These are phyloP conservation scores for Polyporus tsugae DNA, from an alignment of 1,284 basidiomycete genomes.

Conservation along the genomic window DNA sequence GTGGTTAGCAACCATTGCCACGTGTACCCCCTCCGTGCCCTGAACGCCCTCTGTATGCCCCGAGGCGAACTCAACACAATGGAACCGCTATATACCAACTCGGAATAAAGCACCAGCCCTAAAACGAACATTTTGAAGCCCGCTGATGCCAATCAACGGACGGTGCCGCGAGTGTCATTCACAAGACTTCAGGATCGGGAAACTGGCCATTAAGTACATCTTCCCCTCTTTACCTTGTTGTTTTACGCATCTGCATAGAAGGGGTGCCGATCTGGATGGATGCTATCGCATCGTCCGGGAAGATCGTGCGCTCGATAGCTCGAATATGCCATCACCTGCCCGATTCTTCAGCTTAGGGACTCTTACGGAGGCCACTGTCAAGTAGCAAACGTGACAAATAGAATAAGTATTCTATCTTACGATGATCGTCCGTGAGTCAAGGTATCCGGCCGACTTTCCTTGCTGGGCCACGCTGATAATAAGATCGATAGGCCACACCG, in stretches of 20 bases:
- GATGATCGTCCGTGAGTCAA: neutral
- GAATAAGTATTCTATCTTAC: neutral
- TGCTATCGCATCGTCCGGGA: neutral
- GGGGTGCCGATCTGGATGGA: neutral
- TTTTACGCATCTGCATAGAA: neutral
- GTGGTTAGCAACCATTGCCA: slow-evolving; percentile 2
- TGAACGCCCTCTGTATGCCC: neutral
- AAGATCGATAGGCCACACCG: neutral
- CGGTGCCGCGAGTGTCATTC: slow-evolving; percentile 2
- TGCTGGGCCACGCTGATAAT: slow-evolving; percentile 1
- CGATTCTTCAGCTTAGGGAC: neutral
- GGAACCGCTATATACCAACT: neutral
- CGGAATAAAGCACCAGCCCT: neutral
- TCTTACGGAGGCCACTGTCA: neutral
- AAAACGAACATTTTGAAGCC: neutral
- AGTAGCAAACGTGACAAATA: neutral
- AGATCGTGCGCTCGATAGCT: neutral
- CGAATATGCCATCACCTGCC: neutral
- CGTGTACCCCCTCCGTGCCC: neutral
- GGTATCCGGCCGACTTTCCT: neutral
- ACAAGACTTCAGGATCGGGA: slow-evolving; percentile 1
- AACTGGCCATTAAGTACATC: neutral
- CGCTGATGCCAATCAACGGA: neutral
- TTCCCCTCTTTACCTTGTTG: neutral
- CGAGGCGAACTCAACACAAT: neutral